Evolutionary conservation across 768 basidiomycete species (phyloP).

Genomic region (Mycena albidolilacea): DNA sequence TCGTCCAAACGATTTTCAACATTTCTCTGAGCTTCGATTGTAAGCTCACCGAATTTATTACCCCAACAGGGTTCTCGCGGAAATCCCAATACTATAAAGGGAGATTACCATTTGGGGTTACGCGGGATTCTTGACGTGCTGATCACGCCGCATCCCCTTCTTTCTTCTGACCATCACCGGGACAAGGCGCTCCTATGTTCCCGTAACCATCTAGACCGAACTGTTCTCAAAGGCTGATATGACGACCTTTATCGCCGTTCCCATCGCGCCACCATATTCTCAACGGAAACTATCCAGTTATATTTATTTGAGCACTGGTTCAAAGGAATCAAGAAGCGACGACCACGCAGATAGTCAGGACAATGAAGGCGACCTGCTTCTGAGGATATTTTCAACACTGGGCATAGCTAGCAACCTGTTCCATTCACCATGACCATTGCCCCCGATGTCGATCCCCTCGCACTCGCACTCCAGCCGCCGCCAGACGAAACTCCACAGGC

Average conservation of each 20-base stretch:
- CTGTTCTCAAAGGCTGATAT: too few relatives aligned
- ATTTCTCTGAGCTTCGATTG: too few relatives aligned
- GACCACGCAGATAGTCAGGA: not conserved
- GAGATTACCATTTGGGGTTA: too few relatives aligned
- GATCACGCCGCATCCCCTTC: too few relatives aligned
- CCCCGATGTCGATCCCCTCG: constrained; percentile 54
- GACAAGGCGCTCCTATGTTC: too few relatives aligned
- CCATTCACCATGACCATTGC: constrained; percentile 24
- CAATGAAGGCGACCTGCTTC: not conserved
- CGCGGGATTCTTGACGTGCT: too few relatives aligned
- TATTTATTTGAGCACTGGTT: not conserved
- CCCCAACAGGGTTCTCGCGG: too few relatives aligned
- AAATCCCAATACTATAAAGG: too few relatives aligned
- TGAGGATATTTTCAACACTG: not conserved
- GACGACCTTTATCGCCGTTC: not conserved
- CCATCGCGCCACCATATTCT: not conserved
- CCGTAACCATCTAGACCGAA: too few relatives aligned
- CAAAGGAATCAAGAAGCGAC: not conserved
- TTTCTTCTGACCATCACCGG: too few relatives aligned
- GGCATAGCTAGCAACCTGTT: not conserved
- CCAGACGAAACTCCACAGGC: constrained; percentile 52
- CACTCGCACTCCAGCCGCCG: constrained; percentile 56
- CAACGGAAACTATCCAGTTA: not conserved
- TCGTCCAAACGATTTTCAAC: too few relatives aligned
- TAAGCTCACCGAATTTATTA: too few relatives aligned